Percentiles rank a stretch among this genome's conserved stretches.
Conservation (phyloP, 1,139 yeast genomes). For the Zygosaccharomyces sapae region DNA sequence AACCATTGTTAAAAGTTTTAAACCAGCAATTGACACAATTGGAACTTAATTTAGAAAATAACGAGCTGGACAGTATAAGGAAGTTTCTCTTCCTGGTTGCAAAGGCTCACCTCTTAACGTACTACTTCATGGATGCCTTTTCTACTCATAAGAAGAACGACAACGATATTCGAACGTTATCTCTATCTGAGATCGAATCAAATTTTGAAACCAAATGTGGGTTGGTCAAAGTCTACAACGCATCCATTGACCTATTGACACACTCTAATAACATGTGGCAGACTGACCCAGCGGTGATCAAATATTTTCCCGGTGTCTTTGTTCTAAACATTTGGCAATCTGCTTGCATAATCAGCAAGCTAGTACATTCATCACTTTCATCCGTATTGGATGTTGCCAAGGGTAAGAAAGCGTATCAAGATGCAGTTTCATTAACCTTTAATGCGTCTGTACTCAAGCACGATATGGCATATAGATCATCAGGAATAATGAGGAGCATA, state of each 20-base stretch:
- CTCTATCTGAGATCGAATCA: slow-evolving; percentile 18
- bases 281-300: slow-evolving; percentile 58
- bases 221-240: slow-evolving; percentile 68
- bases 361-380: slow-evolving; percentile 70
- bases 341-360: slow-evolving; percentile 73
- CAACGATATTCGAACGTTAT: slow-evolving; percentile 13
- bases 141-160: slow-evolving; percentile 30
- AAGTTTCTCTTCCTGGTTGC: slow-evolving; percentile 66
- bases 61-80: slow-evolving; percentile 57
- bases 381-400: slow-evolving; percentile 61
- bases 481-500: slow-evolving; percentile 89
- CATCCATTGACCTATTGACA: slow-evolving; percentile 65
- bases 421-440: slow-evolving; percentile 65
- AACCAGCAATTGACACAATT: slow-evolving; percentile 70
- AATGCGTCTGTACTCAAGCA: slow-evolving; percentile 83
- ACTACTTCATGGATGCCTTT: slow-evolving; percentile 67
- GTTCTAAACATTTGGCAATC: slow-evolving; percentile 87
- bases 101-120: slow-evolving; percentile 73
- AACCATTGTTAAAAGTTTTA: slow-evolving; percentile 68
- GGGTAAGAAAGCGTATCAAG: slow-evolving; percentile 68
- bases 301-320: slow-evolving; percentile 79
- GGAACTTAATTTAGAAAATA: slow-evolving; percentile 48
- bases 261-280: slow-evolving; percentile 63
- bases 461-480: slow-evolving; percentile 87
- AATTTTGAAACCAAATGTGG: slow-evolving; percentile 63